These are phyloP conservation scores for Ascochyta clinopodiicola DNA, from an alignment of 2,329 filamentous ascomycete genomes.

Conservation along the genomic window DNA sequence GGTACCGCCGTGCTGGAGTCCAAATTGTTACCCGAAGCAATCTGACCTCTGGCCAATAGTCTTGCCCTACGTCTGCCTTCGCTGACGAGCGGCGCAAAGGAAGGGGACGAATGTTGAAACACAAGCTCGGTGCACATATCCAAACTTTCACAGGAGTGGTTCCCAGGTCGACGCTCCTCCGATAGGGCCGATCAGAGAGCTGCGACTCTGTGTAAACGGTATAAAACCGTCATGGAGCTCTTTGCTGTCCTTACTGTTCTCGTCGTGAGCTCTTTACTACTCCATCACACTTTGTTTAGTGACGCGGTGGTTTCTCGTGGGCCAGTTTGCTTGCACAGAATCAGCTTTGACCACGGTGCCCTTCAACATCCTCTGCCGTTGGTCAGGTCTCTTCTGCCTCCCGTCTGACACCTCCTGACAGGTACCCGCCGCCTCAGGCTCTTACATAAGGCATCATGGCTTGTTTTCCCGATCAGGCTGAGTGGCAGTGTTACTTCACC, in stretches of 20 bases:
- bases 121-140: neutral
- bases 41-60: neutral
- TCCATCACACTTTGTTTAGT: no score
- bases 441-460: constrained; percentile 1
- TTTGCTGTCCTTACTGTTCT: no score
- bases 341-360: neutral
- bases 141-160: neutral
- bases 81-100: neutral
- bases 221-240: no score
- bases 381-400: neutral
- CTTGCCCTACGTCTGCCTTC: neutral
- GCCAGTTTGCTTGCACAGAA: no score
- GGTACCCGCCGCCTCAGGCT: neutral
- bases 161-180: neutral
- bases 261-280: no score
- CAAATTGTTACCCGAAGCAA: neutral
- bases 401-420: neutral
- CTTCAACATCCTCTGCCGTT: neutral
- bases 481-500: neutral
- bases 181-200: neutral
- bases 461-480: neutral
- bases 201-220: neutral
- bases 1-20: neutral
- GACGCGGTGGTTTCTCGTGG: no score
- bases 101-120: neutral